Base-by-base conservation (phyloP, 2,329 filamentous ascomycete species). In the Alternaria arbusti region DNA sequence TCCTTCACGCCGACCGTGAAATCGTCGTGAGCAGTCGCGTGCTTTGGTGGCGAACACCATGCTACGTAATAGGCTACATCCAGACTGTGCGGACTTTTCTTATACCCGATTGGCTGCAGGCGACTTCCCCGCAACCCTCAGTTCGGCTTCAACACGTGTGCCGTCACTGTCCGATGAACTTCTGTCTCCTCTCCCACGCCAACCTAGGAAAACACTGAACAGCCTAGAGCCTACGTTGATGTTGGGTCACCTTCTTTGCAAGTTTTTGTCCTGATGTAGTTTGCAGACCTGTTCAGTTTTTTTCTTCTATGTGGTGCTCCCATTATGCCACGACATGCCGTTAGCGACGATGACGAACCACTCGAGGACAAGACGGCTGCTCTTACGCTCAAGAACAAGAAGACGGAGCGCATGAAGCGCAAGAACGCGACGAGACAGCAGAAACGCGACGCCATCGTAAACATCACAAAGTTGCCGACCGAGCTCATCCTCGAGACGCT, bases 401-500 rank as follows among this genome's bases (percentile, higher is more conserved):
- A 84, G 57, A 87, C 83, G 6, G 82, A 85, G 68, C 83, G 86
- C 30, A 78, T 82, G 66, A 77, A 82, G 60, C 82, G 81, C 59
- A 78, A 78, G 68, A 81, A 78, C 61, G 71, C 69, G 5, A 71
- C 69, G 25, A 72, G 73, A 43, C 69, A 76, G 28, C 65, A 69
- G 52, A 70, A 77, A 30, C 75, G 67, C 17, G 76, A 79, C 28
- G 74, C 74, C 56, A 69, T 73, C 11, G 70, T 72, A 30, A 79
- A 68, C 20, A 74, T 87, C 11, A 67, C 84, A 22, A 81, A 84
- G 63, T 79, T 89, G 0, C 87, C 87, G 0, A 82, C 83, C 15
- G 87, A 89, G 71, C 75, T 89, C 2, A 63, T 88, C 4, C 72
- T 85, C 26, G 79, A 83, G 40, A 82, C 87, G 15, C 63, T 88